Percentiles rank a stretch among this genome's conserved stretches.
phyloP scores from a whole-genome alignment of 2,329 filamentous ascomycete species.

The Tricladium varicosporioides region DNA sequence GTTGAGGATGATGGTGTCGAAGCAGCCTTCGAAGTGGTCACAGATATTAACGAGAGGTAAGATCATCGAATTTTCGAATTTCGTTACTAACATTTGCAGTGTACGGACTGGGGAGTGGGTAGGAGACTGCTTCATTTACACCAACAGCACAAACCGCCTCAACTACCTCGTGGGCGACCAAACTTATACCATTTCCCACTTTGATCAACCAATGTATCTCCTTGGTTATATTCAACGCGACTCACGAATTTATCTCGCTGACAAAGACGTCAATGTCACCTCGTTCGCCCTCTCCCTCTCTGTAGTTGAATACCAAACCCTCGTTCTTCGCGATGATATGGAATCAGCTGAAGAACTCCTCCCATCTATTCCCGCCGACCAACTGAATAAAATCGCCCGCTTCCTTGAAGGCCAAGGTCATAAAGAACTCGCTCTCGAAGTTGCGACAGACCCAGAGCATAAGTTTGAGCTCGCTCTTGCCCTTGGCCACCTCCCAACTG shows the following conservation, averaged over 20 bases:
- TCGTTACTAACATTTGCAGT: constrained; percentile 41
- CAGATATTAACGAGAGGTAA: constrained; percentile 87
- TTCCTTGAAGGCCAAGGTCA: constrained; percentile 97
- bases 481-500: constrained; percentile 80
- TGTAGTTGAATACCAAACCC: constrained; percentile 94
- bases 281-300: constrained; percentile 89
- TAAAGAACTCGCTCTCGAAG: constrained; percentile 91
- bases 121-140: constrained; percentile 98
- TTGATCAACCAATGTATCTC: constrained; percentile 92
- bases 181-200: constrained; percentile 96
- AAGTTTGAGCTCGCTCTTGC: constrained; percentile 90
- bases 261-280: constrained; percentile 91
- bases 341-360: constrained; percentile 87
- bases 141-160: constrained; percentile 90
- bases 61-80: too few species aligned
- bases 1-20: constrained; percentile 87
- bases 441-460: constrained; percentile 92
- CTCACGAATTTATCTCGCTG: constrained; percentile 89
- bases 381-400: constrained; percentile 96
- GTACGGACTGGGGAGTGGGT: constrained; percentile 97
- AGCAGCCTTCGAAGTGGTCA: constrained; percentile 92
- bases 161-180: constrained; percentile 98
- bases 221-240: constrained; percentile 94
- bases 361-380: constrained; percentile 78
- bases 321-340: constrained; percentile 91